Conservation (phyloP, 2,329 filamentous ascomycete genomes). For the Ophidiomyces ophidiicola region DNA sequence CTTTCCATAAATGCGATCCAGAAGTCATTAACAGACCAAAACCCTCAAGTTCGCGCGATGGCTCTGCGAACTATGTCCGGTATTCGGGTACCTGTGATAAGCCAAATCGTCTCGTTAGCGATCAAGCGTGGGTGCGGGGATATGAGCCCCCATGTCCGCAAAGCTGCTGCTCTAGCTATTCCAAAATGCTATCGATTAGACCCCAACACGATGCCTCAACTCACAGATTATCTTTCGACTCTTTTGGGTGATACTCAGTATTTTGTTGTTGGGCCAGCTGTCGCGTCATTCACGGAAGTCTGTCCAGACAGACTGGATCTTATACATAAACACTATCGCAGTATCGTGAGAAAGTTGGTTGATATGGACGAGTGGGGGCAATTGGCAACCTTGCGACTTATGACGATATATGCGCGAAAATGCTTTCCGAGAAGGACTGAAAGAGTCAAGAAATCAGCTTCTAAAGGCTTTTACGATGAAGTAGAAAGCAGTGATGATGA, state of each 20-base stretch:
- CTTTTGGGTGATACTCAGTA: slow-evolving; percentile 86
- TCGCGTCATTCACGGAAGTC: slow-evolving; percentile 76
- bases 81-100: slow-evolving; percentile 93
- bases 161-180: slow-evolving; percentile 83
- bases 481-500: slow-evolving; percentile 36
- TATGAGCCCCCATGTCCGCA: slow-evolving; percentile 88
- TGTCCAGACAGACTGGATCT: slow-evolving; percentile 80
- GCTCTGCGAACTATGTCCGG: slow-evolving; percentile 94
- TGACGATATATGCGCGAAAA: slow-evolving; percentile 71
- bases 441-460: slow-evolving; percentile 44
- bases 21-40: slow-evolving; percentile 86
- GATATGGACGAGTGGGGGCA: slow-evolving; percentile 99
- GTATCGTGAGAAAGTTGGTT: slow-evolving; percentile 75
- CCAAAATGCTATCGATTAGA: slow-evolving; percentile 93
- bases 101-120: slow-evolving; percentile 87
- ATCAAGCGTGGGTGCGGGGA: slow-evolving; percentile 90
- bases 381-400: slow-evolving; percentile 64
- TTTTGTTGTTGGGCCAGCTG: slow-evolving; percentile 88
- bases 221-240: slow-evolving; percentile 66
- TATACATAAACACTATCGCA: slow-evolving; percentile 79
- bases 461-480: slow-evolving; percentile 68
- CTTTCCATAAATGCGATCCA: slow-evolving; percentile 98
- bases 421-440: slow-evolving; percentile 67
- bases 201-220: slow-evolving; percentile 68
- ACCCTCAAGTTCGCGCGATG: slow-evolving; percentile 79